phyloP scores from a whole-genome alignment of 2,329 filamentous ascomycete genomes.

The Claviceps monticola region DNA sequence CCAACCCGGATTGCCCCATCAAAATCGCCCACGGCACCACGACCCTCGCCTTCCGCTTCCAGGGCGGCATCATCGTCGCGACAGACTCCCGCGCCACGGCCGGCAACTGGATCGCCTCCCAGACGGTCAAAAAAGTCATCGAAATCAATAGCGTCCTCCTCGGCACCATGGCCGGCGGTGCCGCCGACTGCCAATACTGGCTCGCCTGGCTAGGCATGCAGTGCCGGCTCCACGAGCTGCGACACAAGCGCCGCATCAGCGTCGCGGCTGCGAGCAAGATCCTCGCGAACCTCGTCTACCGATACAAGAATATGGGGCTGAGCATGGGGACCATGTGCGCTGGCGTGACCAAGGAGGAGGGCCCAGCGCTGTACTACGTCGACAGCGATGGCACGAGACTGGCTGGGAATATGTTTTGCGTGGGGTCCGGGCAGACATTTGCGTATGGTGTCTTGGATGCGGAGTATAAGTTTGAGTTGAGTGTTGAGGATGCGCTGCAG shows the following conservation, averaged over 20 bases:
- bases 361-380: conserved; percentile 96
- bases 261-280: conserved; percentile 97
- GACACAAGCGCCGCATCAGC: conserved; percentile 96
- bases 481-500: conserved; percentile 77
- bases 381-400: conserved; percentile 86
- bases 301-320: conserved; percentile 96
- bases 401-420: conserved; percentile 91
- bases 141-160: conserved; percentile 91
- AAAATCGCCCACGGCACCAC: conserved; percentile 99
- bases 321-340: conserved; percentile 99
- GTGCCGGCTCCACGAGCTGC: conserved; percentile 96
- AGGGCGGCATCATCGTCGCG: conserved; percentile 95
- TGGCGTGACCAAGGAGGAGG: conserved; percentile 88
- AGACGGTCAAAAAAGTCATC: conserved; percentile 99
- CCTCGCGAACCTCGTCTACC: conserved; percentile 93
- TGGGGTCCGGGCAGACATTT: conserved; percentile 95
- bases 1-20: conserved; percentile 94
- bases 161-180: conserved; percentile 96
- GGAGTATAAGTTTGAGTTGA: conserved; percentile 83
- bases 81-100: conserved; percentile 96
- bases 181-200: conserved; percentile 99
- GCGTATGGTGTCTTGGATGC: conserved; percentile 96
- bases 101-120: conserved; percentile 97
- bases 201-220: conserved; percentile 97
- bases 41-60: conserved; percentile 93